Conservation (phyloP, 768 basidiomycete species). For the Hypholoma fasciculare region DNA sequence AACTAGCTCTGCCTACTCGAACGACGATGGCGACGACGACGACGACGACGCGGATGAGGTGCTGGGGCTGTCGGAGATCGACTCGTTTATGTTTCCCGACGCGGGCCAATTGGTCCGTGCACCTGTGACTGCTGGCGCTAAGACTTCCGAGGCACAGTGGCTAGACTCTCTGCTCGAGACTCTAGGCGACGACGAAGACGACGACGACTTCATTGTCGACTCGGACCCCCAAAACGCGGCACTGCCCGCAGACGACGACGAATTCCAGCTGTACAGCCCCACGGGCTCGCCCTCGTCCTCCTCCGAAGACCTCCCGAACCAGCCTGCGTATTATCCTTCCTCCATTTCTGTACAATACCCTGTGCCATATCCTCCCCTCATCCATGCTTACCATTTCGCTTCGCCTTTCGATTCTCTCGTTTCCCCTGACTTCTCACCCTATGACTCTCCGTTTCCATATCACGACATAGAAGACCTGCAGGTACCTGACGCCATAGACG, state of each 20-base stretch:
- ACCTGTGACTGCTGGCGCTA: slow-evolving; percentile 18
- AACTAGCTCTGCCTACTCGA: slow-evolving; percentile 31
- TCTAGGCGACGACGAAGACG: slow-evolving; percentile 70
- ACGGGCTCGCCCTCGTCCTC: slow-evolving; percentile 72
- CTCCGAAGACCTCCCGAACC: slow-evolving; percentile 69
- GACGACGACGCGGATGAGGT: slow-evolving; percentile 49
- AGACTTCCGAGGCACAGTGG: slow-evolving; percentile 75
- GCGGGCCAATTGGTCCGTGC: slow-evolving; percentile 54
- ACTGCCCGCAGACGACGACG: slow-evolving; percentile 60
- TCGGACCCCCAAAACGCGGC: slow-evolving; percentile 47
- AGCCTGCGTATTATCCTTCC: slow-evolving; percentile 45
- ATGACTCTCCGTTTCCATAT: slow-evolving; percentile 64
- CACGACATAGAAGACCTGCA: slow-evolving; percentile 63
- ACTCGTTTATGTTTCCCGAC: slow-evolving; percentile 83
- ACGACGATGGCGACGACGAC: slow-evolving; percentile 40
- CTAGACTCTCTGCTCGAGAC: slow-evolving; percentile 78
- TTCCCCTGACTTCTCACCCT: slow-evolving; percentile 42
- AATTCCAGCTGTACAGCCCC: slow-evolving; percentile 62
- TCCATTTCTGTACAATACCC: slow-evolving; percentile 55
- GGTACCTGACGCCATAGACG: slow-evolving; percentile 81
- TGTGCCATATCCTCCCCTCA: slow-evolving; percentile 66
- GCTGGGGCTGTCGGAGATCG: slow-evolving; percentile 50
- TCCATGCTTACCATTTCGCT: slow-evolving; percentile 52
- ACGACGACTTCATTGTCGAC: slow-evolving; percentile 51
- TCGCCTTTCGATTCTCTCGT: slow-evolving; percentile 42